Evolutionary conservation across 257 asterid genomes (phyloP), one percentile per base, ranked within the genome.

Genomic region (Nicotiana benthamiana): DNA sequence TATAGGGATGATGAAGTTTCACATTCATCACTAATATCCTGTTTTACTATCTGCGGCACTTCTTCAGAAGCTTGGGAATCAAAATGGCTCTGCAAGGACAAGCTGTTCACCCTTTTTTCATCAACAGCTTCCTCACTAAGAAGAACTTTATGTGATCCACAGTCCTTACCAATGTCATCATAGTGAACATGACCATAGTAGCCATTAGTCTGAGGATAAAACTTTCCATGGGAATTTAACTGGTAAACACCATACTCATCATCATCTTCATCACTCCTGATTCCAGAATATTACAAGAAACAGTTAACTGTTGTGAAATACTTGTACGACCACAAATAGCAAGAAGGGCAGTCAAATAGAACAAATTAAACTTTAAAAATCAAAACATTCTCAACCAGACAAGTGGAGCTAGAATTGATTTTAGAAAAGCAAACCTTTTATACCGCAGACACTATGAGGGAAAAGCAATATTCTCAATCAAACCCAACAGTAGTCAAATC

Each of bases 191-290:
- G 92, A 27, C 82, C 89, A 68, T 85, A 93, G 84, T 89, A 92
- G 83, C 90, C 91, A 85, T 85, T 87, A 85, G 81, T 85, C 80
- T 80, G 88, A 78, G 94, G 80, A 87, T 84, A 90, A 61, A 88
- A 87, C 84, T 87, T 84, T 9, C 82, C 81, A 75, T 77, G 76
- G 67, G 96, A 85, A 83, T 87, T 90, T 54, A 84, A 75, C 51
- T 79, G 89, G 63, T 93, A 86, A 48, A 85, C 86, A 80, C 88
- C 93, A 86, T 84, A 89, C 80, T 87, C 97, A 57, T 93, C 96
- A 16, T 93, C 97, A 53, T 95, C 97, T 2, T 87, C 91, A 80
- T 88, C 95, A 86, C 90, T 88, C 96, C 99, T 95, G 93, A 85
- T 83, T 75, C 80, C 76, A 68, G 74, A 77, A 77, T 57, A 67